These are phyloP conservation scores for Skeletonema potamos DNA, from an alignment of 108 stramenopile genomes.

Conservation along the genomic window DNA sequence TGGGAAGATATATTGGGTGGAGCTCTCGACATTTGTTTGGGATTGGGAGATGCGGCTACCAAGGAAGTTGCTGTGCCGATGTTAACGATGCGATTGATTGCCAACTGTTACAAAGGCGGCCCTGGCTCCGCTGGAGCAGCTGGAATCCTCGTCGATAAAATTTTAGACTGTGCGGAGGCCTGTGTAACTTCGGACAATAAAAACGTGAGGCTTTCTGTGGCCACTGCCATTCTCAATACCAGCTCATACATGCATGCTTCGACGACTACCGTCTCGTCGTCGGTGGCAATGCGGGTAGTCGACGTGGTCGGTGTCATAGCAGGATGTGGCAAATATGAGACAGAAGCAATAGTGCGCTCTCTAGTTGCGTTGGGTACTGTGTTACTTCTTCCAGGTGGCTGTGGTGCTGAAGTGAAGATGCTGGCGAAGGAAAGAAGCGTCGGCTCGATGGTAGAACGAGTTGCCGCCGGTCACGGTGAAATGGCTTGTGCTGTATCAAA, in stretches of 20 bases:
- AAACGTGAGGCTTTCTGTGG: slow-evolving; percentile 78
- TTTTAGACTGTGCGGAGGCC: slow-evolving; percentile 52
- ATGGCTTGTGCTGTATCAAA: slow-evolving; percentile 59
- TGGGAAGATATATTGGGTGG: slow-evolving; percentile 56
- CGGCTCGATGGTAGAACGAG: slow-evolving; percentile 63
- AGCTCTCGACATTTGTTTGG: slow-evolving; percentile 32
- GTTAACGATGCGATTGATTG: slow-evolving; percentile 74
- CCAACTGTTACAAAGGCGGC: slow-evolving; percentile 79
- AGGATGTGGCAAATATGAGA: slow-evolving; percentile 60
- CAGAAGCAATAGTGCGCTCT: slow-evolving; percentile 60
- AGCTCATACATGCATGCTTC: slow-evolving; percentile 57
- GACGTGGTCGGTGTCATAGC: slow-evolving; percentile 50
- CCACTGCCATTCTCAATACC: slow-evolving; percentile 74
- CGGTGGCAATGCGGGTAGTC: slow-evolving; percentile 45
- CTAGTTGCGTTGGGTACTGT: slow-evolving; percentile 76
- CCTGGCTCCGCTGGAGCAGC: slow-evolving; percentile 67
- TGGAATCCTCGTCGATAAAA: slow-evolving; percentile 34
- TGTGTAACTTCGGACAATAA: slow-evolving; percentile 68
- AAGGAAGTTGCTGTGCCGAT: slow-evolving; percentile 82
- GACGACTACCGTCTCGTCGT: slow-evolving; percentile 2
- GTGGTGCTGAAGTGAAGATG: slow-evolving; percentile 50
- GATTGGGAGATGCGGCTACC: slow-evolving; percentile 32
- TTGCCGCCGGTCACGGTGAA: slow-evolving; percentile 65
- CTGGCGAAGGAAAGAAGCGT: slow-evolving; percentile 56
- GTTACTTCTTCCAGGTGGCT: slow-evolving; percentile 44